Percentiles rank a stretch among this genome's conserved stretches.
Evolutionary conservation across 2,329 filamentous ascomycete genomes (phyloP).

Genomic region (Claviceps lovelessii): DNA sequence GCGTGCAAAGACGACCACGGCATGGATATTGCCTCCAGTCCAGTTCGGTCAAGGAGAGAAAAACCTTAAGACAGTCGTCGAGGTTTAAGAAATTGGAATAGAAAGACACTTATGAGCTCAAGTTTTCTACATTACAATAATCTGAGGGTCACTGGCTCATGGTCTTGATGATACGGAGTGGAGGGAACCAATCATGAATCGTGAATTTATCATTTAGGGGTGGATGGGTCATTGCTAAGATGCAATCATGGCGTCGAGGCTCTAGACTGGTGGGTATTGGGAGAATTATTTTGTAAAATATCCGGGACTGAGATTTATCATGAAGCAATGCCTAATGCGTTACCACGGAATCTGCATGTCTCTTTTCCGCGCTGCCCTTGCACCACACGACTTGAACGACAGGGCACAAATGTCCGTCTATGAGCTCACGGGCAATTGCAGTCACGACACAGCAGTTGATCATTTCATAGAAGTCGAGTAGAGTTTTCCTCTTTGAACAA

Average conservation of each 20-base stretch:
- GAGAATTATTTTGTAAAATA: background rate
- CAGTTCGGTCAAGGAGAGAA: background rate
- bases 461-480: too few species aligned
- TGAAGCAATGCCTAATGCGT: background rate
- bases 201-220: background rate
- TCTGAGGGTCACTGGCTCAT: background rate
- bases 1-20: background rate
- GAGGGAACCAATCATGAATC: background rate
- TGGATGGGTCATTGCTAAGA: background rate
- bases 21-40: background rate
- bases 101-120: background rate
- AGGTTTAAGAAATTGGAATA: background rate
- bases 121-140: background rate
- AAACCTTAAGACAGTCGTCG: background rate
- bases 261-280: background rate
- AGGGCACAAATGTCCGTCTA: too few species aligned
- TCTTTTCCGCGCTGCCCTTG: background rate
- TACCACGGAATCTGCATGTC: background rate
- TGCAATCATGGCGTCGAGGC: background rate
- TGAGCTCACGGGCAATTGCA: too few species aligned
- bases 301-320: background rate
- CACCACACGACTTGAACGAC: too few species aligned
- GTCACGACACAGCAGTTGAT: too few species aligned
- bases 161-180: background rate
- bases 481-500: too few species aligned